phyloP scores from a whole-genome alignment of 2,329 filamentous ascomycete species.

The Akanthomyces uredinophilus region DNA sequence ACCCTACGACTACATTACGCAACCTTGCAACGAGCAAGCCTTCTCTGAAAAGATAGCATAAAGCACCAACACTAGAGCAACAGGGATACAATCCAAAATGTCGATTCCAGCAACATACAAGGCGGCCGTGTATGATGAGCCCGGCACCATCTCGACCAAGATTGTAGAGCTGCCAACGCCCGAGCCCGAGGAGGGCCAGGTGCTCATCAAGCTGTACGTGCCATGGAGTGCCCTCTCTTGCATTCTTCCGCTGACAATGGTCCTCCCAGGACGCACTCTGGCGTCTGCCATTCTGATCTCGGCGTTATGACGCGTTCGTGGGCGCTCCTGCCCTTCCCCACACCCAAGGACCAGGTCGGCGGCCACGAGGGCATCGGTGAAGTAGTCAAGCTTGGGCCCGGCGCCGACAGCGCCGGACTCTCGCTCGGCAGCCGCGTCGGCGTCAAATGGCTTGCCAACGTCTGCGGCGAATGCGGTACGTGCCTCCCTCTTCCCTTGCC shows the following conservation, averaged over 20 bases:
- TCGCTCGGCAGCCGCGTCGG: slow-evolving; percentile 65
- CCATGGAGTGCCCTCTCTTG: background rate
- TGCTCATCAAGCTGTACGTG: slow-evolving; percentile 22
- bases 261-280: slow-evolving; percentile 19
- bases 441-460: slow-evolving; percentile 61
- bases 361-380: slow-evolving; percentile 66
- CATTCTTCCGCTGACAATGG: background rate
- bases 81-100: background rate
- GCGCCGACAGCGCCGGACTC: slow-evolving; percentile 48
- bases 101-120: slow-evolving; percentile 13
- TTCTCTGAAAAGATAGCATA: too few species aligned
- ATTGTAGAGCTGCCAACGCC: slow-evolving; percentile 23
- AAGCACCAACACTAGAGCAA: background rate
- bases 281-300: slow-evolving; percentile 25
- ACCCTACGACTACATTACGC: too few species aligned
- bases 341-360: slow-evolving; percentile 36
- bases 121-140: slow-evolving; percentile 23
- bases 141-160: slow-evolving; percentile 23
- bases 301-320: slow-evolving; percentile 16
- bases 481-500: background rate
- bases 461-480: slow-evolving; percentile 45
- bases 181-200: slow-evolving; percentile 21
- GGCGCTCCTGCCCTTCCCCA: slow-evolving; percentile 11
- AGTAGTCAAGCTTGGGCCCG: slow-evolving; percentile 60
- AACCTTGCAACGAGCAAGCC: too few species aligned